Percentiles rank a stretch among this genome's conserved stretches.
These are phyloP conservation scores for Fusarium sp. DNA, from an alignment of 2,329 filamentous ascomycete species.

Conservation along the genomic window DNA sequence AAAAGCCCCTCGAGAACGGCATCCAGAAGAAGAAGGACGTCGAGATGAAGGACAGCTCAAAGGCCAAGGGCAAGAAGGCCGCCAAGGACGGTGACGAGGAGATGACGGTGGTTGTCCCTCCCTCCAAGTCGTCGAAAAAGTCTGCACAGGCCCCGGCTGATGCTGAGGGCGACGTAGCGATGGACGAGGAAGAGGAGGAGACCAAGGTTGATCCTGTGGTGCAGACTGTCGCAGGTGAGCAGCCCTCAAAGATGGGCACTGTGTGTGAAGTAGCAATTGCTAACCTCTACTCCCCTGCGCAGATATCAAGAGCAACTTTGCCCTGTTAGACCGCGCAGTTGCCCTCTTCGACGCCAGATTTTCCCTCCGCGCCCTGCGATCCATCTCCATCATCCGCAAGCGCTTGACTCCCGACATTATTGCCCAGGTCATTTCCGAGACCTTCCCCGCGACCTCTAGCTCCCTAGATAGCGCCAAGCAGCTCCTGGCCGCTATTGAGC, in stretches of 20 bases:
- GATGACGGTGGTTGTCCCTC: constrained; percentile 82
- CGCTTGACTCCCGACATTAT: constrained; percentile 83
- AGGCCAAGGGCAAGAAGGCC: constrained; percentile 70
- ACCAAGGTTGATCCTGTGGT: constrained; percentile 66
- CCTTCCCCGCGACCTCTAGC: constrained; percentile 68
- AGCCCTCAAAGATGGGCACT: constrained; percentile 1
- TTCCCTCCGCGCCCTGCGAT: constrained; percentile 89
- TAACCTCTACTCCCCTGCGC: constrained; percentile 35
- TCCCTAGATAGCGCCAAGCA: constrained; percentile 72
- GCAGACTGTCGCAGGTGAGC: constrained; percentile 67
- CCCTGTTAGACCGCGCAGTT: constrained; percentile 89
- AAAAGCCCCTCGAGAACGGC: constrained; percentile 73
- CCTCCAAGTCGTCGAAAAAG: constrained; percentile 69
- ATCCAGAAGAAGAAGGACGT: constrained; percentile 68
- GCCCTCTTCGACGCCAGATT: constrained; percentile 94
- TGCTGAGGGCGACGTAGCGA: constrained; percentile 73
- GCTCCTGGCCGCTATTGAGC: constrained; percentile 73
- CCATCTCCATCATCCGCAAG: constrained; percentile 95
- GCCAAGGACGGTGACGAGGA: constrained; percentile 74
- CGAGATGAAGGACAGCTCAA: constrained; percentile 74
- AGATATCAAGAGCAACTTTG: constrained; percentile 97
- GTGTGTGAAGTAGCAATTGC: constrained; percentile 15
- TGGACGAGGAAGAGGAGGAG: constrained; percentile 67
- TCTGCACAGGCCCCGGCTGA: constrained; percentile 65
- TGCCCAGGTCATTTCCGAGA: constrained; percentile 80